Evolutionary conservation across 306 rosid genomes (phyloP).

Genomic region (Quercus gilva): DNA sequence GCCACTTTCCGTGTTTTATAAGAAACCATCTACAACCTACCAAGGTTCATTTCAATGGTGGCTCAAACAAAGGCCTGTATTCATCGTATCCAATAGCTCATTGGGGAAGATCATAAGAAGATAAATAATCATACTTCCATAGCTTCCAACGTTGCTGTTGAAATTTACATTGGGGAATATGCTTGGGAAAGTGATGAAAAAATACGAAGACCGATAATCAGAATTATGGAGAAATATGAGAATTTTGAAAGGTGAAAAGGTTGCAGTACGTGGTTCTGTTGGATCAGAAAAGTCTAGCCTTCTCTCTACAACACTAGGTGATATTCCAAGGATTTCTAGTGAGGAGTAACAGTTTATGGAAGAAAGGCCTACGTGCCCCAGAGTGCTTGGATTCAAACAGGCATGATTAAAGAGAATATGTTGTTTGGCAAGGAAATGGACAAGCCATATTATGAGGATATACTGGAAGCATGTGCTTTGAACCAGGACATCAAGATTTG

Average conservation of each 20-base stretch:
- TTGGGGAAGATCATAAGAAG: conserved; percentile 55
- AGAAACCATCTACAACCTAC: conserved; percentile 85
- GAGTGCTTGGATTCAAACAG: conserved; percentile 92
- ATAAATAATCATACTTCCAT: conserved; percentile 25
- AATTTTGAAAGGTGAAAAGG: conserved; percentile 64
- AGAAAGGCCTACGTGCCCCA: conserved; percentile 80
- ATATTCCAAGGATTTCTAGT: conserved; percentile 78
- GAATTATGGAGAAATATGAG: conserved; percentile 37
- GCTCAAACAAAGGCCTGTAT: conserved; percentile 85
- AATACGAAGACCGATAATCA: conserved; percentile 54
- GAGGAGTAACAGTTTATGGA: conserved; percentile 39
- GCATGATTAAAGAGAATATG: conserved; percentile 77
- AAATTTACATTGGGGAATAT: conserved; percentile 58
- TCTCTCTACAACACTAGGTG: conserved; percentile 65
- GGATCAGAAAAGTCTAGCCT: conserved; percentile 96
- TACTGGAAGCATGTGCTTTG: conserved; percentile 77
- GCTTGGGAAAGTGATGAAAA: conserved; percentile 62
- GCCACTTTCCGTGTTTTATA: conserved; percentile 83
- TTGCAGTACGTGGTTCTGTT: conserved; percentile 82
- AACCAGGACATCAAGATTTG: conserved; percentile 64
- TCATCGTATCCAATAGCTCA: conserved; percentile 57
- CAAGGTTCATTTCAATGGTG: conserved; percentile 90
- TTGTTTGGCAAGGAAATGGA: conserved; percentile 76
- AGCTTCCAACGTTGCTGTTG: conserved; percentile 45
- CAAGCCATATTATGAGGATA: conserved; percentile 45